Base-by-base conservation (phyloP, 768 basidiomycete genomes). In the Sutorius australiensis region DNA sequence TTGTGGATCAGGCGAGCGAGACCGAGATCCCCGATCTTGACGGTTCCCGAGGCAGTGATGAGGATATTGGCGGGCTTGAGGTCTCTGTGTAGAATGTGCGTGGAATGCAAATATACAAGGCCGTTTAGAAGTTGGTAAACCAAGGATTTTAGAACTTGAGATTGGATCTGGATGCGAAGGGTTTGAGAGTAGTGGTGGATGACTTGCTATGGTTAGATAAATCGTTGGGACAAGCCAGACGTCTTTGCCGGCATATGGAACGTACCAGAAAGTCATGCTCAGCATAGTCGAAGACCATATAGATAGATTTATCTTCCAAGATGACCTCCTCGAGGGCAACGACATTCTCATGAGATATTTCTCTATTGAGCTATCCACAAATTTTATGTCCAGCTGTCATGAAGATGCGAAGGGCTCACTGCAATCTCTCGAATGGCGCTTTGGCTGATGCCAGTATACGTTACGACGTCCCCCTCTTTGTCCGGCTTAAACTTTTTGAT, bases 401-500 rank as follows among this genome's bases (percentile, higher is more conserved):
- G 46, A 57, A 32, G 42, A 31, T 24, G 39, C 7, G 17, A 43
- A 34, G 40, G 30, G 47, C 89, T 61, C 59, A 94, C 94, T 49
- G 95, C 91, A 59, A 98, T 98, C 71, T 99, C 97, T 54, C 97
- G 79, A 61, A 93, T 92, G 5, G 95, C 97, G 71, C 92, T 95
- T 73, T 99, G 97, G 68, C 92, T 95, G 61, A 99, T 93, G 2
- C 95, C 97, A 10, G 95, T 98, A 68, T 98, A 99, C 0, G 93
- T 93, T 47, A 88, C 74, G 1, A 94, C 85, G 65, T 98, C 97
- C 19, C 95, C 95, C 73, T 99, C 97, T 71, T 98, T 98, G 78
- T 99, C 97, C 0, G 95, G 97, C 67, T 99, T 99, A 77, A 98
- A 98, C 71, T 98, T 99, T 78, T 99, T 99, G 75, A 99, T 98